phyloP scores from a whole-genome alignment of 1,139 yeast genomes.

The Geotrichum histeridarum region DNA sequence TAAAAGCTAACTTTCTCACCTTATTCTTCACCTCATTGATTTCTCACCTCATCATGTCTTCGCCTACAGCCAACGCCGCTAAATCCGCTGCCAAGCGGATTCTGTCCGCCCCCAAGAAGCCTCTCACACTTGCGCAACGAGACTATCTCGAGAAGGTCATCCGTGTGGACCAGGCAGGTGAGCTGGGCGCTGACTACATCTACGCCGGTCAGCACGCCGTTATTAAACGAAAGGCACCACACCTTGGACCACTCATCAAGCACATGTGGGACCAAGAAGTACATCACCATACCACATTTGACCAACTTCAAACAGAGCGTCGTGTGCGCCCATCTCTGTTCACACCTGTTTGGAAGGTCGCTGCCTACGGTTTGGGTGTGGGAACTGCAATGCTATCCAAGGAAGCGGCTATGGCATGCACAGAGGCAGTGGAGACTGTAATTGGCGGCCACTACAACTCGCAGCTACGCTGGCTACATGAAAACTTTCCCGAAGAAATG shows the following conservation, averaged over 20 bases:
- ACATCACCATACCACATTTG: constrained; percentile 82
- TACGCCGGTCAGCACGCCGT: constrained; percentile 87
- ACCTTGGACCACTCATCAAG: constrained; percentile 65
- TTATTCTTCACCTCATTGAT: background rate
- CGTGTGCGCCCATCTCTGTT: constrained; percentile 86
- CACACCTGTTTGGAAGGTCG: constrained; percentile 90
- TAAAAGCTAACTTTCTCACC: background rate
- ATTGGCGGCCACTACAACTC: constrained; percentile 94
- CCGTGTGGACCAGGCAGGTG: constrained; percentile 97
- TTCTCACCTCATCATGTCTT: background rate
- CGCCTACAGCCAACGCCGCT: constrained; percentile 11
- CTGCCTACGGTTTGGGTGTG: constrained; percentile 82
- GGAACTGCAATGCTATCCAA: constrained; percentile 83
- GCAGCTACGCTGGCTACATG: constrained; percentile 65
- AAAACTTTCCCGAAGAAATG: constrained; percentile 39
- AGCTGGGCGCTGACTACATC: constrained; percentile 92
- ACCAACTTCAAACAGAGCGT: constrained; percentile 64
- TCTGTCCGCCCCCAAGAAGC: constrained; percentile 15
- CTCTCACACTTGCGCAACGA: constrained; percentile 32
- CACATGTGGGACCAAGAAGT: constrained; percentile 99
- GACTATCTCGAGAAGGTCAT: constrained; percentile 72
- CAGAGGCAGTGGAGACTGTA: constrained; percentile 97
- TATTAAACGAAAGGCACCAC: constrained; percentile 52
- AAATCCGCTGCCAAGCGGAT: constrained; percentile 14
- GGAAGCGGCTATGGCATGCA: constrained; percentile 99